Evolutionary conservation across 2,329 filamentous ascomycete species (phyloP).

Genomic region (Colletotrichum eleusines): DNA sequence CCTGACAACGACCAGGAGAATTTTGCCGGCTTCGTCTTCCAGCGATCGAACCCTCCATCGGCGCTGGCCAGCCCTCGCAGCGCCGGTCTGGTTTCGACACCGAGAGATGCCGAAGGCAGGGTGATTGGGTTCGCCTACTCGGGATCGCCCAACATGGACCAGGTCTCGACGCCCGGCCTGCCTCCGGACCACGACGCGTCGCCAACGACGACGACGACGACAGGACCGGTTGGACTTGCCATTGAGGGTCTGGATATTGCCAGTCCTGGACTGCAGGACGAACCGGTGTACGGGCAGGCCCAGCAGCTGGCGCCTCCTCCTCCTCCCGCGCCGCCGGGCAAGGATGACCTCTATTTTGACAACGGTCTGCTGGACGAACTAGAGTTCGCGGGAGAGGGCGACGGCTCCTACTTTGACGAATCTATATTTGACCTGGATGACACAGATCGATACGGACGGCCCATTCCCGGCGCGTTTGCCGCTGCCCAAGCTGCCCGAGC

Average conservation of each 20-base stretch:
- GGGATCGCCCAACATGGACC: slow-evolving; percentile 52
- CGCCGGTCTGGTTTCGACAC: slow-evolving; percentile 62
- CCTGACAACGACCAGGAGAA: slow-evolving; percentile 70
- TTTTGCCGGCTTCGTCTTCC: slow-evolving; percentile 70
- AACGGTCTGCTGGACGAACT: slow-evolving; percentile 64
- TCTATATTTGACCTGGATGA: slow-evolving; percentile 79
- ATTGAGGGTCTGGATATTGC: slow-evolving; percentile 54
- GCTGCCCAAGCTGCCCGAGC: slow-evolving; percentile 62
- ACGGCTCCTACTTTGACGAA: slow-evolving; percentile 75
- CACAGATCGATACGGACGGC: slow-evolving; percentile 71
- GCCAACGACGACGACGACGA: slow-evolving; percentile 26
- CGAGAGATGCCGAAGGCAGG: slow-evolving; percentile 66
- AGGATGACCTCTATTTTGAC: slow-evolving; percentile 78
- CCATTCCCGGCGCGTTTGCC: slow-evolving; percentile 69
- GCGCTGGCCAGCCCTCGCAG: slow-evolving; percentile 63
- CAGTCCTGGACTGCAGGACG: slow-evolving; percentile 28
- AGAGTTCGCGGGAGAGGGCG: slow-evolving; percentile 63
- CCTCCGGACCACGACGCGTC: slow-evolving; percentile 33
- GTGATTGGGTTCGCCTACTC: slow-evolving; percentile 69
- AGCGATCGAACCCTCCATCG: slow-evolving; percentile 65
- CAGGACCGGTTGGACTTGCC: slow-evolving; percentile 53
- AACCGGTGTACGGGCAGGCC: slow-evolving; percentile 43
- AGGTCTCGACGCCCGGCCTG: slow-evolving; percentile 16
- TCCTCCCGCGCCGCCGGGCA: background rate
- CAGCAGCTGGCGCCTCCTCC: slow-evolving; percentile 42